These are phyloP conservation scores for Phytophthora idaei DNA, from an alignment of 352 stramenopile genomes.

Conservation along the genomic window DNA sequence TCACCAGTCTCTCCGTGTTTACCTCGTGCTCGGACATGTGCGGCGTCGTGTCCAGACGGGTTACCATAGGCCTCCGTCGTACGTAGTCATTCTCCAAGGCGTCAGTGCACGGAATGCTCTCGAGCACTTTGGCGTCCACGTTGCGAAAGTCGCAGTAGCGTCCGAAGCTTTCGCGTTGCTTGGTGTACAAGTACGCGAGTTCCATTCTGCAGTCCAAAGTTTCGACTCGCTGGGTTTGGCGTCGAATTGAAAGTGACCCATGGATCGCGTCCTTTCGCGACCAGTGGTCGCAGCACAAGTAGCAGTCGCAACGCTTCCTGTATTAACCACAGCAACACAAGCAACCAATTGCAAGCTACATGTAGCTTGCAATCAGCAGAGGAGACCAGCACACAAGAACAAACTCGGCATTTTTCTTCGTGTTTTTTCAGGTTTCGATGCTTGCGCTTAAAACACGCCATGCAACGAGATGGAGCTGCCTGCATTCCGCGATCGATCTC, in stretches of 20 bases:
- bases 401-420: conserved; percentile 38
- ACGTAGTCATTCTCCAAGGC: conserved; percentile 92
- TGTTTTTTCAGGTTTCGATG: conserved; percentile 33
- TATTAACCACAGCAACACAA: background rate
- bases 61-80: conserved; percentile 85
- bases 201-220: conserved; percentile 60
- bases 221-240: conserved; percentile 8
- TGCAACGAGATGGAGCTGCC: conserved; percentile 1
- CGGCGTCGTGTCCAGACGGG: conserved; percentile 89
- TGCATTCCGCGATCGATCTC: conserved; percentile 2
- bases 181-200: conserved; percentile 91
- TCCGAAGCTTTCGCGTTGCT: conserved; percentile 93
- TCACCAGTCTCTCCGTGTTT: conserved; percentile 94
- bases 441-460: conserved; percentile 22
- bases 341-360: background rate
- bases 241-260: conserved; percentile 27
- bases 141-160: conserved; percentile 92
- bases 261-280: conserved; percentile 41
- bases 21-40: conserved; percentile 92
- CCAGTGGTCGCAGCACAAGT: background rate
- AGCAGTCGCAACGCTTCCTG: background rate
- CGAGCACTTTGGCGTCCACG: conserved; percentile 90
- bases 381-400: conserved; percentile 18
- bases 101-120: conserved; percentile 87
- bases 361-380: conserved; percentile 11